Evolutionary conservation across 345 rosid genomes (phyloP).

Genomic region (Hypericum perforatum): DNA sequence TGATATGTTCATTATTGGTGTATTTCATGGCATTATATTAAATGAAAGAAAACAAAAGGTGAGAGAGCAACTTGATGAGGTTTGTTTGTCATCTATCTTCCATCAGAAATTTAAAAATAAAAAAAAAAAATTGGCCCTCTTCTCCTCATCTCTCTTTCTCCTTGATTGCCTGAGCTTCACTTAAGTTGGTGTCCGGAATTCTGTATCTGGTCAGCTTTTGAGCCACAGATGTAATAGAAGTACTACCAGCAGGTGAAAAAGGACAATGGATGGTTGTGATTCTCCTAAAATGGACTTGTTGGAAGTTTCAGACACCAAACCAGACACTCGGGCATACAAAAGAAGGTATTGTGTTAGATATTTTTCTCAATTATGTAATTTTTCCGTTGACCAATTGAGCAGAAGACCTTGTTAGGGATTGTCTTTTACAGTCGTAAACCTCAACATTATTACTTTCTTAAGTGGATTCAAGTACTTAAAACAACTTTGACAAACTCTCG

Average conservation of each 20-base stretch:
- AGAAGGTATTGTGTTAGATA: conserved; percentile 26
- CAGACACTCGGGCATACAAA: conserved; percentile 37
- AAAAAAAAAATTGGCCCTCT: conserved; percentile 8
- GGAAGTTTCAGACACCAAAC: conserved; percentile 22
- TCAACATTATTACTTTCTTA: too few species aligned
- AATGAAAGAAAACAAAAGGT: conserved; percentile 31
- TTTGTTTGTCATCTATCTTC: conserved; percentile 23
- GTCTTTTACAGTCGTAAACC: too few species aligned
- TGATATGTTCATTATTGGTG: conserved; percentile 17
- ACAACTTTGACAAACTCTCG: background rate
- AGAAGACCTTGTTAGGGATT: too few species aligned
- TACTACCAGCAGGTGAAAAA: background rate
- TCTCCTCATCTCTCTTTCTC: background rate
- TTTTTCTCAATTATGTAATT: background rate
- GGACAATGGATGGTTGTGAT: conserved; percentile 30
- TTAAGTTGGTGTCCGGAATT: background rate
- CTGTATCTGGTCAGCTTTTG: conserved; percentile 7
- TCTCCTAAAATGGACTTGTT: conserved; percentile 23
- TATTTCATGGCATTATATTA: conserved; percentile 21
- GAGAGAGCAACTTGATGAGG: conserved; percentile 27
- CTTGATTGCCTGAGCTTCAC: too few species aligned
- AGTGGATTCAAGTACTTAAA: background rate
- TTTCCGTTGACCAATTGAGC: too few species aligned
- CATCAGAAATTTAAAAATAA: too few species aligned
- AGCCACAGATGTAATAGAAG: conserved; percentile 1